These are phyloP conservation scores for Liquidambar formosana DNA, from an alignment of 164 flowering plant genomes.

Conservation along the genomic window DNA sequence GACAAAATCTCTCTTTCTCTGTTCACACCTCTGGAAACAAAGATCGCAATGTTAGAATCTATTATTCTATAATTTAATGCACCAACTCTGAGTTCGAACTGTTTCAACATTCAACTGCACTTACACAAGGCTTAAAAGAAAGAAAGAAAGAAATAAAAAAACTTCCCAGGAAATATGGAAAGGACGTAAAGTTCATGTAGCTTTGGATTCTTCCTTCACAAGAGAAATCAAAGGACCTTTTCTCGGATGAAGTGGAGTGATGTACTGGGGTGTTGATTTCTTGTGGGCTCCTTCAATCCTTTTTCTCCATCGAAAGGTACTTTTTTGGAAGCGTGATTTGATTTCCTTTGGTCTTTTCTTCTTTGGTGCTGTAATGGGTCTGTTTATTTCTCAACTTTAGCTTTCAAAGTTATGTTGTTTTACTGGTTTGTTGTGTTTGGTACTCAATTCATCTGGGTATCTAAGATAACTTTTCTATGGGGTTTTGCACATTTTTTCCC, in stretches of 20 bases:
- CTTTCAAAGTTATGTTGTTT: slow-evolving; percentile 9
- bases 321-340: slow-evolving; percentile 16
- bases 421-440: slow-evolving; percentile 4
- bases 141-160: too few relatives aligned
- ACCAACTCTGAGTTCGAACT: not conserved
- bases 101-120: not conserved
- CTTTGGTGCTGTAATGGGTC: slow-evolving; percentile 10
- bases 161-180: not conserved
- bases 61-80: slow-evolving; percentile 12
- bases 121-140: not conserved
- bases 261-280: slow-evolving; percentile 31
- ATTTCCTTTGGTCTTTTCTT: slow-evolving; percentile 11
- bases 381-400: slow-evolving; percentile 11
- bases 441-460: slow-evolving; percentile 6
- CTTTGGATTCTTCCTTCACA: slow-evolving; percentile 43
- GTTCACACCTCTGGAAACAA: not conserved
- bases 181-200: not conserved
- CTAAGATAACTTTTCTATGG: not conserved
- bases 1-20: too few relatives aligned
- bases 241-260: slow-evolving; percentile 21
- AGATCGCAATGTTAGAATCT: not conserved
- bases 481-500: not conserved
- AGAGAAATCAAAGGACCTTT: slow-evolving; percentile 14
- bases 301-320: slow-evolving; percentile 41
- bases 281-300: slow-evolving; percentile 51